Percentiles rank a stretch among this genome's conserved stretches.
Conservation (phyloP, 164 flowering plant genomes). For the Vitis rupestris region DNA sequence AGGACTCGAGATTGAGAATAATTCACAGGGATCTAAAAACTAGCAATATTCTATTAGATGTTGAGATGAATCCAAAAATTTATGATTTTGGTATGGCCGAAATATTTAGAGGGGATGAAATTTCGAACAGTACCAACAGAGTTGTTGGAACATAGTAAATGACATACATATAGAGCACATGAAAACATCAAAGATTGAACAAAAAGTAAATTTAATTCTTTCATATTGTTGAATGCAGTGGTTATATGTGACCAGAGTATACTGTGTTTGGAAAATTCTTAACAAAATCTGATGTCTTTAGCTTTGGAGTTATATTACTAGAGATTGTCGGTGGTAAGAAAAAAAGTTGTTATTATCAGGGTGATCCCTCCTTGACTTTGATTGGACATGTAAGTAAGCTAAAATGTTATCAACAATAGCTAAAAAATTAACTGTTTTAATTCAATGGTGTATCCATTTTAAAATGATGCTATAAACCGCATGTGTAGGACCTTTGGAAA, state of each 20-base stretch:
- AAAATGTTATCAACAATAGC: too few species aligned
- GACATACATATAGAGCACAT: neutral
- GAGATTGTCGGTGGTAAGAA: conserved; percentile 26
- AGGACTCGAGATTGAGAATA: conserved; percentile 38
- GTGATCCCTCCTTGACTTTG: conserved; percentile 3
- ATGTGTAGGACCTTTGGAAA: too few species aligned
- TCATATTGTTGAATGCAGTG: conserved; percentile 14
- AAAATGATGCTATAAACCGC: neutral
- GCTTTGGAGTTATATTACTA: conserved; percentile 32
- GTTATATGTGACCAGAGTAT: conserved; percentile 41
- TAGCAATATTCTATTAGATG: conserved; percentile 37
- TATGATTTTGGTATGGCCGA: conserved; percentile 43
- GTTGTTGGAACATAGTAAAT: conserved; percentile 39
- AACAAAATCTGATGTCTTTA: conserved; percentile 35
- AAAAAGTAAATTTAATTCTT: neutral
- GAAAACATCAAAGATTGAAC: neutral
- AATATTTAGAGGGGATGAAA: conserved; percentile 28
- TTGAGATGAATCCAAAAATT: conserved; percentile 36
- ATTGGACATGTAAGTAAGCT: conserved; percentile 15
- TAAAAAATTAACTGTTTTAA: too few species aligned
- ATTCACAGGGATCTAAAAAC: conserved; percentile 39
- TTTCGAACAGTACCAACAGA: conserved; percentile 19
- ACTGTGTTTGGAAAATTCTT: conserved; percentile 31
- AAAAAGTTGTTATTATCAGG: conserved; percentile 4
- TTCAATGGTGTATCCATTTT: neutral